Base-by-base conservation (phyloP, 768 basidiomycete genomes). In the Lactifluus hygrophoroides region DNA sequence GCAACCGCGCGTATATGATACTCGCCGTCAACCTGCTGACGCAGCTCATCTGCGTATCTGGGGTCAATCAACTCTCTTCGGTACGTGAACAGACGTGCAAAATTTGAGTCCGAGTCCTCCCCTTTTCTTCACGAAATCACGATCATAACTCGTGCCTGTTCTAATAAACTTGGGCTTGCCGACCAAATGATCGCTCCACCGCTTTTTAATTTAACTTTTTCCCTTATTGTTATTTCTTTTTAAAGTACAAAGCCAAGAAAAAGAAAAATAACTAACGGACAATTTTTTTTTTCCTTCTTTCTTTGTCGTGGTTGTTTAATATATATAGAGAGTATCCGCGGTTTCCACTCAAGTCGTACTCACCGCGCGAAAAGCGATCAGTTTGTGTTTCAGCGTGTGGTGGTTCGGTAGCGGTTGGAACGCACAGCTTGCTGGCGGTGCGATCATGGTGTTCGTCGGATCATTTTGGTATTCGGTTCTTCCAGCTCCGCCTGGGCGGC, bases 341-440 rank as follows among this genome's bases (percentile, higher is more conserved):
- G 86, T 91, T 1, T 87, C 87, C 3, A 90, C 89, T 7, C 90
- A 90, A 64, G 78, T 94, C 42, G 81, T 89, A 17, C 75, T 92
- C 34, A 92, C 90, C 1, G 74, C 84, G 0, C 80, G 91, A 49
- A 94, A 94, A 69, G 90, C 90, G 6, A 69, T 90, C 47, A 88
- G 85, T 61, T 76, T 94, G 21, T 85, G 82, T 64, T 80, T 92
- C 58, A 88, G 85, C 65, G 85, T 94, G 8, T 90, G 87, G 86
- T 90, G 82, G 80, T 91, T 90, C 66, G 84, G 84, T 2, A 83
- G 80, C 60, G 82, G 81, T 5, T 84, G 86, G 81, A 88, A 88
- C 58, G 55, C 67, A 0, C 80, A 82, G 58, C 73, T 92, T 23
- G 83, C 75, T 0, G 37, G 77, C 5, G 91, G 91, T 23, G 88